A percentile compares a stretch with the other conserved stretches of the same genome.
Conservation (phyloP, 139 green algal genomes). For the Tetradesmus obliquus region DNA sequence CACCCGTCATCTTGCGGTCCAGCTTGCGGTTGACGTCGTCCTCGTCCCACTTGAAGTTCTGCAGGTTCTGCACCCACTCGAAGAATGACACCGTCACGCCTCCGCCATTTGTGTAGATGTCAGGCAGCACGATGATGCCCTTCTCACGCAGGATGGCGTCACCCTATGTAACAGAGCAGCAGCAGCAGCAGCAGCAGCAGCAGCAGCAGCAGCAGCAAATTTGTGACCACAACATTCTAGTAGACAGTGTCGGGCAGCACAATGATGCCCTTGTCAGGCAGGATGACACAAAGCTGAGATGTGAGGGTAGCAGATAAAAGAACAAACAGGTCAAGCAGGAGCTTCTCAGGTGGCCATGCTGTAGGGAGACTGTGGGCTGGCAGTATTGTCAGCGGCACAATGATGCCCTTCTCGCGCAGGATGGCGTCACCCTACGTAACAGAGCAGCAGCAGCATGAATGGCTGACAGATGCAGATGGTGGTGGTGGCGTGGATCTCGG, state of each 20-base stretch:
- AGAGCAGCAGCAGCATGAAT: background rate
- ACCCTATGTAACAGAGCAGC: conserved; percentile 29
- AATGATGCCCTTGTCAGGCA: conserved; percentile 70
- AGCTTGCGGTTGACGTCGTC: conserved; percentile 74
- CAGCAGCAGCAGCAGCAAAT: background rate
- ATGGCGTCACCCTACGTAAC: conserved; percentile 66
- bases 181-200: conserved; percentile 1
- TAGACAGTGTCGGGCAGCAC: conserved; percentile 80
- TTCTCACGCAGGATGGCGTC: conserved; percentile 79
- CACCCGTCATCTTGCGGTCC: conserved; percentile 38
- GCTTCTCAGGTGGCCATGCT: too few relatives aligned
- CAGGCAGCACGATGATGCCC: conserved; percentile 71
- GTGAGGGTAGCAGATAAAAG: background rate
- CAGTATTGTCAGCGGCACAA: conserved; percentile 44
- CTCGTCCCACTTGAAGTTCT: conserved; percentile 84
- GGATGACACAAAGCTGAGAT: conserved; percentile 67
- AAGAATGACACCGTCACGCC: conserved; percentile 73
- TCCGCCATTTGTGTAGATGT: conserved; percentile 81
- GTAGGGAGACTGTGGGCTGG: too few relatives aligned
- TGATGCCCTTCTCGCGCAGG: conserved; percentile 74
- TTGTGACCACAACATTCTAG: background rate
- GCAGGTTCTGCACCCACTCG: conserved; percentile 74
- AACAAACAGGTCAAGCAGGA: background rate
- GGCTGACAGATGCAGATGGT: background rate
- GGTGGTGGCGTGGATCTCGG: conserved; percentile 72